Evolutionary conservation across 2,329 filamentous ascomycete genomes (phyloP).

Genomic region (Cladophialophora chaetospira): DNA sequence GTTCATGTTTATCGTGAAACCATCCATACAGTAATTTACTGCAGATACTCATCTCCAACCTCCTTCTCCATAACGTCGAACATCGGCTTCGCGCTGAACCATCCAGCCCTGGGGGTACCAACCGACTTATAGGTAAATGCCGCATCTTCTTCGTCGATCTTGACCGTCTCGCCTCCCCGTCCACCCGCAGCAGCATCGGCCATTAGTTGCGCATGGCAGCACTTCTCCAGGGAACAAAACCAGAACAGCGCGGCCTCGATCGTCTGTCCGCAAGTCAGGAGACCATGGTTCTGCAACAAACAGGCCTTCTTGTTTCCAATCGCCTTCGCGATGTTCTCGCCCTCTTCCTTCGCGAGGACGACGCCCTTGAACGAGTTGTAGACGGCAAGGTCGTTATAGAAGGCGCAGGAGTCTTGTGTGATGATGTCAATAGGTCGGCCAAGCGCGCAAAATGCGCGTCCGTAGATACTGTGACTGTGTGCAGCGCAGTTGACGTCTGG

Average conservation of each 20-base stretch:
- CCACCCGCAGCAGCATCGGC: conserved; percentile 50
- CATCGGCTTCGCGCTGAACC: conserved; percentile 70
- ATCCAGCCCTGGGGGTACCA: conserved; percentile 63
- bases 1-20: conserved; percentile 33
- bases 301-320: conserved; percentile 45
- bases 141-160: conserved; percentile 69
- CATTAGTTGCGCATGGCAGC: conserved; percentile 56
- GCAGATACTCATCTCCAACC: conserved; percentile 57
- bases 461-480: conserved; percentile 61
- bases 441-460: conserved; percentile 63
- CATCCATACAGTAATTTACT: background rate
- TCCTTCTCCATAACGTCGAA: conserved; percentile 71
- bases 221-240: conserved; percentile 58
- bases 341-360: conserved; percentile 45
- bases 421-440: conserved; percentile 62
- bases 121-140: conserved; percentile 67
- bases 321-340: conserved; percentile 41
- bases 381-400: conserved; percentile 48
- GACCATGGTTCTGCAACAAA: conserved; percentile 46
- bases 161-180: conserved; percentile 62
- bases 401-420: conserved; percentile 59
- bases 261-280: conserved; percentile 44
- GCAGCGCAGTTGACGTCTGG: conserved; percentile 62
- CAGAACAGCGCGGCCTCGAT: conserved; percentile 55
- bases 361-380: conserved; percentile 44